A percentile compares a stretch with the other conserved stretches of the same genome.
These are phyloP conservation scores for Gynandropsis gynandra DNA, from an alignment of 345 rosid genomes.

Conservation along the genomic window DNA sequence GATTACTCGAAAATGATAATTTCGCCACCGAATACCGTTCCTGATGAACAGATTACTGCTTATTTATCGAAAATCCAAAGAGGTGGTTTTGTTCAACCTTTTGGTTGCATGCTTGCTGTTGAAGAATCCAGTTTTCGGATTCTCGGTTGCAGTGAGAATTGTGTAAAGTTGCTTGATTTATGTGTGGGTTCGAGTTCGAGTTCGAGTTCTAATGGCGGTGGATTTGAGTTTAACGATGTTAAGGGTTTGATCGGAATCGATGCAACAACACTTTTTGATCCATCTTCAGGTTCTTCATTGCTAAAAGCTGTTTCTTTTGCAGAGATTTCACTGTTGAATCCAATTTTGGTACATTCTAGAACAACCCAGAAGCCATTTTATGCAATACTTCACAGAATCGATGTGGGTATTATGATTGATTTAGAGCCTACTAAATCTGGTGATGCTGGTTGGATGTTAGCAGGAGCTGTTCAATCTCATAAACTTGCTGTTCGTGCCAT, in stretches of 20 bases:
- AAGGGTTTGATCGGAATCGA: conserved; percentile 61
- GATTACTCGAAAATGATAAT: conserved; percentile 58
- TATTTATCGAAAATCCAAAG: conserved; percentile 63
- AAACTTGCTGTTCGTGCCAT: conserved; percentile 74
- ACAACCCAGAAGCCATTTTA: conserved; percentile 53
- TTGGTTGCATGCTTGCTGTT: conserved; percentile 69
- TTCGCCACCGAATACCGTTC: conserved; percentile 36
- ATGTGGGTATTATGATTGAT: conserved; percentile 73
- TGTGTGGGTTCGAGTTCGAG: conserved; percentile 9
- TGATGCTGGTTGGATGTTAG: conserved; percentile 58
- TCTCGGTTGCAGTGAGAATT: conserved; percentile 59
- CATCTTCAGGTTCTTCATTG: conserved; percentile 49
- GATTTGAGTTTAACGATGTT: conserved; percentile 6
- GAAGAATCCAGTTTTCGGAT: conserved; percentile 57
- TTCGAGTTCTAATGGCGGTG: conserved; percentile 9
- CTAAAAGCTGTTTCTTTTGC: conserved; percentile 55
- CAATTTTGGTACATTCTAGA: conserved; percentile 58
- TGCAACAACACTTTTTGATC: conserved; percentile 54
- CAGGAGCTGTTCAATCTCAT: conserved; percentile 82
- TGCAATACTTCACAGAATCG: conserved; percentile 74
- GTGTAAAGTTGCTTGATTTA: conserved; percentile 45
- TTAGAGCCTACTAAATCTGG: conserved; percentile 64
- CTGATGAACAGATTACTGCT: conserved; percentile 62
- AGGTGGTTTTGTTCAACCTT: conserved; percentile 75
- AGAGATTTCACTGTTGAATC: conserved; percentile 65